Percentiles rank a stretch among this genome's conserved stretches.
phyloP scores from a whole-genome alignment of 371 early-diverging fungal species.

The Basidiobolus meristosporus region DNA sequence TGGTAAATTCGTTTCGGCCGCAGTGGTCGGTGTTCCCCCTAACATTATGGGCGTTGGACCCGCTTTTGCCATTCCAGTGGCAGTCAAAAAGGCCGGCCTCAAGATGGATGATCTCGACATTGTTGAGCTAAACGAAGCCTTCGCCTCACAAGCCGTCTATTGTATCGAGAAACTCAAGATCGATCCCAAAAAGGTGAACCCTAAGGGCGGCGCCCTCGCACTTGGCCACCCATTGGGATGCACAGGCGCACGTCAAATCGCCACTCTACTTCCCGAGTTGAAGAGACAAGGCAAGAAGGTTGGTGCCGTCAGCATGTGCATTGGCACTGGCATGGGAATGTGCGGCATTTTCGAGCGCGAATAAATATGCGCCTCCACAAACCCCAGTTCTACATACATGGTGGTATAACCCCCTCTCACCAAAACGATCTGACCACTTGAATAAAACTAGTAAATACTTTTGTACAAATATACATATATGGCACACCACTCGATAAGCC shows the following conservation, averaged over 20 bases:
- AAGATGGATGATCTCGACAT: slow-evolving; percentile 62
- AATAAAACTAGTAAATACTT: too few species aligned
- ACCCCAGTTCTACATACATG: too few species aligned
- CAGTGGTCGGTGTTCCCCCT: slow-evolving; percentile 88
- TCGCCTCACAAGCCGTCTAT: slow-evolving; percentile 94
- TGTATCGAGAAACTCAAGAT: slow-evolving; percentile 74
- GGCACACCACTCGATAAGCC: too few species aligned
- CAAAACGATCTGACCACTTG: too few species aligned
- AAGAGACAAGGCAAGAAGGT: slow-evolving; percentile 66
- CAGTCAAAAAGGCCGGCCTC: slow-evolving; percentile 66
- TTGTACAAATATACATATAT: too few species aligned
- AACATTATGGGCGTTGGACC: slow-evolving; percentile 93
- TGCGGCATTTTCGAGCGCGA: slow-evolving; percentile 84
- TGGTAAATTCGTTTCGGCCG: slow-evolving; percentile 78
- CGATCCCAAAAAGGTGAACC: slow-evolving; percentile 82
- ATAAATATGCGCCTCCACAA: too few species aligned
- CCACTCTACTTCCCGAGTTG: slow-evolving; percentile 86
- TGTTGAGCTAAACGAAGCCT: slow-evolving; percentile 91
- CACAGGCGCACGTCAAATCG: slow-evolving; percentile 93
- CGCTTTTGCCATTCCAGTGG: slow-evolving; percentile 84
- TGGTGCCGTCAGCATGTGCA: slow-evolving; percentile 89
- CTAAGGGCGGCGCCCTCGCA: slow-evolving; percentile 96
- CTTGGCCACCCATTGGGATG: slow-evolving; percentile 86
- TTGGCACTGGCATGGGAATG: slow-evolving; percentile 95
- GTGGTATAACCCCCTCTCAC: too few species aligned